These are phyloP conservation scores for Cryphonectria radicalis DNA, from an alignment of 2,329 filamentous ascomycete genomes.

Conservation along the genomic window DNA sequence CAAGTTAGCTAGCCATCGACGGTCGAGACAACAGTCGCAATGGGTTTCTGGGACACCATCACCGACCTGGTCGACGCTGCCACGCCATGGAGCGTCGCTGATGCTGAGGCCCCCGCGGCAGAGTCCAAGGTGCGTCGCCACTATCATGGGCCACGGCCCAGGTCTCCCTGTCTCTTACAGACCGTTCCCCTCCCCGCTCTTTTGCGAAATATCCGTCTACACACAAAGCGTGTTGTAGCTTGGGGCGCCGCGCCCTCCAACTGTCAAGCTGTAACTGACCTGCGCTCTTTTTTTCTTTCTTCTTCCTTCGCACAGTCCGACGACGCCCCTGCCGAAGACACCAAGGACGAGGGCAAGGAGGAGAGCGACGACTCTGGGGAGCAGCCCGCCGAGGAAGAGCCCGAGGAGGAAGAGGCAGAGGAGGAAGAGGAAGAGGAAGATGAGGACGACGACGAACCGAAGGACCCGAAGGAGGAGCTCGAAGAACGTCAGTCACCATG, in stretches of 20 bases:
- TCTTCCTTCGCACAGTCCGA: conserved; percentile 39
- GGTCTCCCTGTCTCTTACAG: neutral
- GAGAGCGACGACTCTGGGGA: conserved; percentile 57
- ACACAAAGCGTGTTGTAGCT: neutral
- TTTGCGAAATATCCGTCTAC: neutral
- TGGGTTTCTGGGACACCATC: conserved; percentile 71
- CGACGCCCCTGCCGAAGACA: conserved; percentile 40
- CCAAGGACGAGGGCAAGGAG: conserved; percentile 31
- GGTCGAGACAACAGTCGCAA: conserved; percentile 50
- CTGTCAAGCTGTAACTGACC: neutral
- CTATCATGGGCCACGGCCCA: neutral
- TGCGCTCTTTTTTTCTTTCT: conserved; percentile 8
- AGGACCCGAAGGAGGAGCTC: conserved; percentile 84
- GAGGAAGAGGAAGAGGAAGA: conserved; percentile 80
- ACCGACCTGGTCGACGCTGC: conserved; percentile 68
- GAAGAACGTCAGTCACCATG: conserved; percentile 78
- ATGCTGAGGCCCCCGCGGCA: conserved; percentile 69
- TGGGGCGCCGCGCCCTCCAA: neutral
- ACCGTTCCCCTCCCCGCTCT: no score
- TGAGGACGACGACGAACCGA: conserved; percentile 79
- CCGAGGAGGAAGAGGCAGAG: conserved; percentile 38
- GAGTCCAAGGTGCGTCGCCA: conserved; percentile 48
- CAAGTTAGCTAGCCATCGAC: conserved; percentile 35
- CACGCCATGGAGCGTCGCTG: conserved; percentile 66
- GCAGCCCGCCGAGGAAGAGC: conserved; percentile 46